Conservation (phyloP, 2,329 filamentous ascomycete species). For the Fusarium cyanostomum region DNA sequence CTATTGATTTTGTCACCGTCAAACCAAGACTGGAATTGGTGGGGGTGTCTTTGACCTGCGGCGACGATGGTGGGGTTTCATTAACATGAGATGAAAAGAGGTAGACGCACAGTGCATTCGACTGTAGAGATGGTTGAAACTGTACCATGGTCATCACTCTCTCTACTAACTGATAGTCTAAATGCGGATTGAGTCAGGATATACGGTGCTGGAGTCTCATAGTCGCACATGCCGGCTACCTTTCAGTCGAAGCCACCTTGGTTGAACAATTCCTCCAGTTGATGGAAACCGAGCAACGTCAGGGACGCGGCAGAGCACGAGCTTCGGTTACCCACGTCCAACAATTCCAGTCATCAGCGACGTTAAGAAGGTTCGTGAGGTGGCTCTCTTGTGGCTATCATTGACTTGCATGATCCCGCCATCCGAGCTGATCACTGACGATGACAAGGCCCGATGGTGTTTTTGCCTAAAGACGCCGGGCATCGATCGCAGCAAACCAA, state of each 20-base stretch:
- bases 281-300: constrained; percentile 23
- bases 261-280: constrained; percentile 29
- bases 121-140: neutral
- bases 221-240: constrained; percentile 23
- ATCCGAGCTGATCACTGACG: neutral
- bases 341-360: constrained; percentile 34
- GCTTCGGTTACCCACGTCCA: constrained; percentile 27
- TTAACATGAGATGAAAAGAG: constrained; percentile 19
- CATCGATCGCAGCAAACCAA: neutral
- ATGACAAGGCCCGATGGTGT: neutral
- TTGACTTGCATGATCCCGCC: constrained; percentile 8
- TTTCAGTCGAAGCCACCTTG: constrained; percentile 9
- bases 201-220: constrained; percentile 26
- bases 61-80: constrained; percentile 28
- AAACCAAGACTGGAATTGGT: constrained; percentile 24
- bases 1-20: constrained; percentile 28
- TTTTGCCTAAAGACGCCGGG: neutral
- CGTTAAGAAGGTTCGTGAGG: constrained; percentile 4
- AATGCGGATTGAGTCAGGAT: constrained; percentile 25
- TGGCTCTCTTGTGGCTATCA: constrained; percentile 3
- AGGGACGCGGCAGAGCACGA: constrained; percentile 23
- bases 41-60: constrained; percentile 29
- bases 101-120: constrained; percentile 12
- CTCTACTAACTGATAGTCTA: no score
- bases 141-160: constrained; percentile 6